Percentiles rank a stretch among this genome's conserved stretches.
These are phyloP conservation scores for Pichia terricola DNA, from an alignment of 1,139 yeast species.

Conservation along the genomic window DNA sequence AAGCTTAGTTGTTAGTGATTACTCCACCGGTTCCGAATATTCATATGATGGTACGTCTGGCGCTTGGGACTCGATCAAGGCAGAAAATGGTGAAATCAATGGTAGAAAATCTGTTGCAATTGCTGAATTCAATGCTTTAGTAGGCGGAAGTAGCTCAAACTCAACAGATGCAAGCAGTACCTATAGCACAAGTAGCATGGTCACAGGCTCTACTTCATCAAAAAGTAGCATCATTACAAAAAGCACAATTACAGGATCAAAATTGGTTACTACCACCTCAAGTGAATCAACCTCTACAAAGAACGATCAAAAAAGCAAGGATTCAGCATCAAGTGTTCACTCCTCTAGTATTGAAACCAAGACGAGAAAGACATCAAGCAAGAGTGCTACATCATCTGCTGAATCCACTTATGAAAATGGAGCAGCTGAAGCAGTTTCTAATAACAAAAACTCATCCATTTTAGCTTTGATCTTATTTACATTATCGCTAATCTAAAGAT, in stretches of 20 bases:
- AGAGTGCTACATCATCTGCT: too few species aligned
- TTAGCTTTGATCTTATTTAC: too few species aligned
- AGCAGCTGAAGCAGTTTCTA: too few species aligned
- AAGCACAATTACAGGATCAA: not conserved
- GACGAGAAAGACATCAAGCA: too few species aligned
- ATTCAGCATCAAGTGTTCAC: too few species aligned
- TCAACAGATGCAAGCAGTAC: not conserved
- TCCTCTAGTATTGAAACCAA: too few species aligned
- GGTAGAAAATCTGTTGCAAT: slow-evolving; percentile 48
- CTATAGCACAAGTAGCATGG: too few species aligned
- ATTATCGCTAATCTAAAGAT: too few species aligned
- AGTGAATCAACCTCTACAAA: too few species aligned
- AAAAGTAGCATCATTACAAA: not conserved
- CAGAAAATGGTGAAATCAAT: slow-evolving; percentile 53
- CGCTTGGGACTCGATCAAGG: slow-evolving; percentile 55
- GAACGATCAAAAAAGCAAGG: not conserved
- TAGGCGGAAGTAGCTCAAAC: slow-evolving; percentile 20
- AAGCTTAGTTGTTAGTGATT: slow-evolving; percentile 57
- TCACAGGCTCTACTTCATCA: not conserved
- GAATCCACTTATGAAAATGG: too few species aligned
- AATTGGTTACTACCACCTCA: too few species aligned
- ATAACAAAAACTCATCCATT: too few species aligned
- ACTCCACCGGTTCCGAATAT: slow-evolving; percentile 69
- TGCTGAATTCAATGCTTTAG: slow-evolving; percentile 38
- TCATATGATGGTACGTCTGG: slow-evolving; percentile 58